phyloP scores from a whole-genome alignment of 148 eudicot species.

The Amaranthus palmeri region DNA sequence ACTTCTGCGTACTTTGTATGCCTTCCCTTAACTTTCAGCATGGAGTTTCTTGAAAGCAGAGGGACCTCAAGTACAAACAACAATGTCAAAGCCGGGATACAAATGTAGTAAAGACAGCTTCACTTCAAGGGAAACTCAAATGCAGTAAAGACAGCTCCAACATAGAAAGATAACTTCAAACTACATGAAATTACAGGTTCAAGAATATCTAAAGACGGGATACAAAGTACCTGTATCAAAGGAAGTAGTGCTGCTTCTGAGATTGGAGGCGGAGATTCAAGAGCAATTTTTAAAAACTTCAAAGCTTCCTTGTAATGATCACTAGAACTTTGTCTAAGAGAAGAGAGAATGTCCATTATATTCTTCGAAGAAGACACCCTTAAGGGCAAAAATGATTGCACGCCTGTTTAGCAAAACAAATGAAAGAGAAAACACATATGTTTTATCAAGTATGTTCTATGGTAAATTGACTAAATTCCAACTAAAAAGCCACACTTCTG shows the following conservation, averaged over 20 bases:
- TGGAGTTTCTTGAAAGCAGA: no score
- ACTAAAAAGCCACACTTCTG: not conserved
- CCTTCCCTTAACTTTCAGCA: no score
- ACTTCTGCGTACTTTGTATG: no score
- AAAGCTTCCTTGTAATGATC: slow-evolving; percentile 51
- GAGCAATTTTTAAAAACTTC: slow-evolving; percentile 55
- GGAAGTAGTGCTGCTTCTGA: slow-evolving; percentile 67
- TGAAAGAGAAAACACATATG: no score
- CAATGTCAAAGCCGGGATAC: no score
- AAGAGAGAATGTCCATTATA: slow-evolving; percentile 39
- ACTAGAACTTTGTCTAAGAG: slow-evolving; percentile 34
- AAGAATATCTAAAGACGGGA: not conserved
- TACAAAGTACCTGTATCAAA: slow-evolving; percentile 52
- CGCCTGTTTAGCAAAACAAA: slow-evolving; percentile 27
- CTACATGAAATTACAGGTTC: no score
- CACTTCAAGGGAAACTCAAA: no score
- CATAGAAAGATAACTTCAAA: no score
- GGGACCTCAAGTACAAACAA: no score
- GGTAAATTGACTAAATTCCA: not conserved
- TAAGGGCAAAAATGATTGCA: slow-evolving; percentile 58
- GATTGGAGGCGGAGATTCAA: slow-evolving; percentile 54
- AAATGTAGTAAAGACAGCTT: no score
- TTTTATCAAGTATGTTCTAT: no score
- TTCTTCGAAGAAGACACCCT: slow-evolving; percentile 36
- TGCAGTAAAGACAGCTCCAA: no score